Base-by-base conservation (phyloP, 129 eudicot genomes). In the Flaveria robusta region DNA sequence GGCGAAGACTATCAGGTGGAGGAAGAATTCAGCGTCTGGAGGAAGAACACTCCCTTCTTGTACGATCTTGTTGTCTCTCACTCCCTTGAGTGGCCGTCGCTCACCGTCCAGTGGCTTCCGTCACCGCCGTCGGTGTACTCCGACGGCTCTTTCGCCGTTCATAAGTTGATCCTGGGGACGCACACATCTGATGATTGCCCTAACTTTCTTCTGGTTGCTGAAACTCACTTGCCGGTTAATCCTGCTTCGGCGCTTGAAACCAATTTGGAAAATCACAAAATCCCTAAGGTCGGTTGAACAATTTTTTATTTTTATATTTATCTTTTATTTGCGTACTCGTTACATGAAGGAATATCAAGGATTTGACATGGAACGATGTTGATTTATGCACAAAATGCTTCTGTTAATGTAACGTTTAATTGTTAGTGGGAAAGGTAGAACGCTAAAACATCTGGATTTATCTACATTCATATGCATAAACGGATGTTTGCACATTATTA, bases 91-190 rank as follows among this genome's bases (percentile, higher is more conserved):
- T 94, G 97, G 97, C 99, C 99, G 1, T 94, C 99, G 20, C 97
- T 94, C 83, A 94, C 99, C 76, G 99, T 94, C 46, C 97, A 94
- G 41, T 94, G 97, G 96, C 89, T 91, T 6, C 97, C 99, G 11
- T 84, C 87, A 12, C 49, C 76, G 15, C 91, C 97, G 0, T 68
- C 85, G 5, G 31, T 83, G n/a, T 79, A 79, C 81, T 75, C 76
- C 56, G 88, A 89, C 79, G 88, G 83, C 0, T 70, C 90, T 13
- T 84, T 90, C 64, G 83, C 90, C 65, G 83, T 83, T 7, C 96
- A 94, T 74, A 87, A 83, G 56, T 58, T 94, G 83, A 70, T 94
- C 19, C 92, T 94, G 1, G 99, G 97, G n/a, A 94, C 99, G 20
- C 99, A 94, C 81, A 94, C 99, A 14, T 86, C 97, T 69, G 99